Conservation (phyloP, 495 filamentous ascomycete genomes). For the Aspergillus bertholletiae region DNA sequence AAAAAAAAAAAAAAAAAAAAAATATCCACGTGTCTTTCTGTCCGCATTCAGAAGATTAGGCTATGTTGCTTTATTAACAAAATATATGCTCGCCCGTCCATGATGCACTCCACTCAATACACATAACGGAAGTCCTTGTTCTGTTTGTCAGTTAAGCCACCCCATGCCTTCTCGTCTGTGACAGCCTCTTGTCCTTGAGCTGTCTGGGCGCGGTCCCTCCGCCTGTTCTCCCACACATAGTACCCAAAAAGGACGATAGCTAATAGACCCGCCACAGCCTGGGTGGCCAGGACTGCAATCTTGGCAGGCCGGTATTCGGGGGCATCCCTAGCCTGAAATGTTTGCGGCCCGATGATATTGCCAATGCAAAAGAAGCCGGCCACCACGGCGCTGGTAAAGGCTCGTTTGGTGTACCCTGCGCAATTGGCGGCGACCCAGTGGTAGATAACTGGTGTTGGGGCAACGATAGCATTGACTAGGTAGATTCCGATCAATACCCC, state of each 20-base stretch:
- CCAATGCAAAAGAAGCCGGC: slow-evolving; percentile 58
- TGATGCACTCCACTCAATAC: too few species aligned
- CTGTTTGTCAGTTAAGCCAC: slow-evolving; percentile 36
- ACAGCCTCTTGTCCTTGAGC: slow-evolving; percentile 9
- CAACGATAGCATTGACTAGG: slow-evolving; percentile 35
- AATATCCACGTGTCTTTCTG: too few species aligned
- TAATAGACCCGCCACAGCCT: slow-evolving; percentile 36
- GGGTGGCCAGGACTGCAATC: slow-evolving; percentile 52
- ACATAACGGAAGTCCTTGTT: slow-evolving; percentile 26
- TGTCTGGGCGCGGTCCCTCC: too few species aligned
- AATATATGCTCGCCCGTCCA: too few species aligned
- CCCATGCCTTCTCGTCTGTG: slow-evolving; percentile 12
- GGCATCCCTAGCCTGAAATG: slow-evolving; percentile 41
- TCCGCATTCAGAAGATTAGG: too few species aligned
- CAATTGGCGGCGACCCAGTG: slow-evolving; percentile 40
- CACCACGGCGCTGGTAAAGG: slow-evolving; percentile 53
- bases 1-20: too few species aligned
- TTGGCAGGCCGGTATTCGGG: slow-evolving; percentile 60
- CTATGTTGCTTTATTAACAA: too few species aligned
- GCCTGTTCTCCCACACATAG: slow-evolving; percentile 46
- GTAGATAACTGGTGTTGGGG: slow-evolving; percentile 38
- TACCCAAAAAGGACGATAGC: slow-evolving; percentile 34
- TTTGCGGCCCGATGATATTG: slow-evolving; percentile 55
- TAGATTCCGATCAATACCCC: slow-evolving; percentile 37
- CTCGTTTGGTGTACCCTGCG: slow-evolving; percentile 50